phyloP scores from a whole-genome alignment of 2,329 filamentous ascomycete species.

The Aschersonia sp. region DNA sequence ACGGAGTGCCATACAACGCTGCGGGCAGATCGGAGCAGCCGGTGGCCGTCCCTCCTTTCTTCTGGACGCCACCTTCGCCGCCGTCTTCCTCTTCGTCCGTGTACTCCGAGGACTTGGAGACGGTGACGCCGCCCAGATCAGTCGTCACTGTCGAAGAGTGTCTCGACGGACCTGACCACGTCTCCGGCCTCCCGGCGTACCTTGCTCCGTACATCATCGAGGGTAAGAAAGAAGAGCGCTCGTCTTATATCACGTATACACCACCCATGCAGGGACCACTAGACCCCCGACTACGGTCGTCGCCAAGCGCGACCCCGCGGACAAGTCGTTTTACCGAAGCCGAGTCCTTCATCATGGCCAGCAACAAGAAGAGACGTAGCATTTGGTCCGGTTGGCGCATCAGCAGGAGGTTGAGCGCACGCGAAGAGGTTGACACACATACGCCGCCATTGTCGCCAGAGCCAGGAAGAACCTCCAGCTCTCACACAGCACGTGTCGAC shows the following conservation, averaged over 20 bases:
- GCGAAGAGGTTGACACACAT: background rate
- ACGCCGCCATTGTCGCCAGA: background rate
- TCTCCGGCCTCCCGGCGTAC: constrained; percentile 1
- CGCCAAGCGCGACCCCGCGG: too few species aligned
- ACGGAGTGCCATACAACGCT: too few species aligned
- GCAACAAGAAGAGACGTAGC: background rate
- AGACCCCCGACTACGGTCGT: too few species aligned
- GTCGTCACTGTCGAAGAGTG: background rate
- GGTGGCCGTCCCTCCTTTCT: too few species aligned
- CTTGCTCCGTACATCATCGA: constrained; percentile 2
- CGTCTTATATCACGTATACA: too few species aligned
- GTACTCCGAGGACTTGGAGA: background rate
- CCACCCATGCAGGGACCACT: too few species aligned
- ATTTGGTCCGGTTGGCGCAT: background rate
- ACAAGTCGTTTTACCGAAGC: background rate
- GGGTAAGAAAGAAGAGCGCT: background rate
- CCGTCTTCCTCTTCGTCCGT: background rate
- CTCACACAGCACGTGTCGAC: too few species aligned
- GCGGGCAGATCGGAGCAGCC: too few species aligned
- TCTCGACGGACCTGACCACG: background rate
- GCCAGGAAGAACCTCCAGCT: too few species aligned
- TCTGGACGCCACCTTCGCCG: too few species aligned
- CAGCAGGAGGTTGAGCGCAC: background rate
- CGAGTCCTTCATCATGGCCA: background rate
- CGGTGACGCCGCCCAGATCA: background rate